A percentile compares a stretch with the other conserved stretches of the same genome.
Evolutionary conservation across 345 rosid genomes (phyloP).

Genomic region (Populus davidiana): DNA sequence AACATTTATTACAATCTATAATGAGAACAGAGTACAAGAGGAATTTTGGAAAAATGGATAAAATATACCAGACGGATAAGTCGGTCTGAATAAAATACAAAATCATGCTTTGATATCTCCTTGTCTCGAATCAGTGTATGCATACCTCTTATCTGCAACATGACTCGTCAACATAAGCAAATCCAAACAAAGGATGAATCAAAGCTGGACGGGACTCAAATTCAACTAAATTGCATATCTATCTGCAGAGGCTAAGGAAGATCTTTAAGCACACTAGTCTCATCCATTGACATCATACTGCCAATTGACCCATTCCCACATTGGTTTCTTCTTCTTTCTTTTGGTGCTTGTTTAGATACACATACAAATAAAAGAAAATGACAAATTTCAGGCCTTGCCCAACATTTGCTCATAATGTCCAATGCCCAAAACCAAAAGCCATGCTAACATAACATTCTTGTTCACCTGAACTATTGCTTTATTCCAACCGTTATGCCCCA

Average conservation of each 20-base stretch:
- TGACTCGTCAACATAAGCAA: background rate
- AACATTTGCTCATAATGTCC: background rate
- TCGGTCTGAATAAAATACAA: constrained; percentile 95
- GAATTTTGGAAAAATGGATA: constrained; percentile 13
- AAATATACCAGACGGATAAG: constrained; percentile 82
- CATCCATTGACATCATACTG: background rate
- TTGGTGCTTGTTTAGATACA: background rate
- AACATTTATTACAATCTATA: constrained; percentile 9
- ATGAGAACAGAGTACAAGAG: background rate
- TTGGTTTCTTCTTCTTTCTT: background rate
- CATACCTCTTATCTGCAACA: constrained; percentile 92
- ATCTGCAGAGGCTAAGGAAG: background rate
- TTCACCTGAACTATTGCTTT: background rate
- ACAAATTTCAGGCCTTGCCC: background rate
- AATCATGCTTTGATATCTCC: constrained; percentile 95
- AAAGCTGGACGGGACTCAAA: background rate
- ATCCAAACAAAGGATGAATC: background rate
- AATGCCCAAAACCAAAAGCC: background rate
- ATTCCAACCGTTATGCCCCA: background rate
- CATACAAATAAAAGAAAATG: background rate
- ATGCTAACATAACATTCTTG: background rate
- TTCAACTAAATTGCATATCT: background rate
- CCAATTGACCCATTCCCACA: background rate
- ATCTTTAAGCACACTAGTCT: background rate
- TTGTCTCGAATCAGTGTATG: constrained; percentile 95